Conservation (phyloP, 2,329 filamentous ascomycete species). For the Nigrospora sphaerica region DNA sequence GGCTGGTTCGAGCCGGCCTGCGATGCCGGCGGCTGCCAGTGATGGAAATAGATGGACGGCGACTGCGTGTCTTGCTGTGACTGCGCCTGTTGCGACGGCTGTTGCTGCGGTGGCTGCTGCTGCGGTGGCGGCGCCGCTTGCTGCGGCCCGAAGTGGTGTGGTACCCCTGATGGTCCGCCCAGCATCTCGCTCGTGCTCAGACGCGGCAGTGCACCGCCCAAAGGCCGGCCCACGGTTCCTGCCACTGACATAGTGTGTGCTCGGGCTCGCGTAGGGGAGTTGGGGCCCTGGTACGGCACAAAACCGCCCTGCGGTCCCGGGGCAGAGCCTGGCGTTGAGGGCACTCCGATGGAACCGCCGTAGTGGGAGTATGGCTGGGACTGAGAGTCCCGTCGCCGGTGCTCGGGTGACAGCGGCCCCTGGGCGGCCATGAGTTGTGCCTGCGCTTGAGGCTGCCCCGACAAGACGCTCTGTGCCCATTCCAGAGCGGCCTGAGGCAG, state of each 20-base stretch:
- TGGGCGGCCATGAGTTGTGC: constrained; percentile 36
- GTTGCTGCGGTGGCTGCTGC: constrained; percentile 53
- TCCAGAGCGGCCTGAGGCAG: constrained; percentile 56
- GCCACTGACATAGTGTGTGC: constrained; percentile 40
- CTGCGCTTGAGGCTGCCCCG: background rate
- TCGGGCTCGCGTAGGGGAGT: constrained; percentile 41
- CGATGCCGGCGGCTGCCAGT: constrained; percentile 78
- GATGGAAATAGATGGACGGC: constrained; percentile 80
- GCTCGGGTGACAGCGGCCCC: constrained; percentile 44
- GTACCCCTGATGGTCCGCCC: constrained; percentile 24
- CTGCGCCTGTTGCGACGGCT: constrained; percentile 42
- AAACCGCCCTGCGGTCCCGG: constrained; percentile 32
- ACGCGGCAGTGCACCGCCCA: constrained; percentile 31
- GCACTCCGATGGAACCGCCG: constrained; percentile 28
- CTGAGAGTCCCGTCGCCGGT: constrained; percentile 45
- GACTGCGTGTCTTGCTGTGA: constrained; percentile 60
- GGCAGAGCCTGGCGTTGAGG: constrained; percentile 34
- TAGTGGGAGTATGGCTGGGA: constrained; percentile 37
- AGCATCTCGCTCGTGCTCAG: constrained; percentile 37
- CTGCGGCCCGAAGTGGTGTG: constrained; percentile 34
- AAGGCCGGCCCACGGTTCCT: constrained; percentile 28
- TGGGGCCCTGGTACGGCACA: constrained; percentile 32
- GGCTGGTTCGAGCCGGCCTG: constrained; percentile 59
- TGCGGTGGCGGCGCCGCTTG: constrained; percentile 31
- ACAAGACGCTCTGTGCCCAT: constrained; percentile 44